phyloP scores from a whole-genome alignment of 192 early-diverging fungal genomes.

The Rhizophagus prolifer region DNA sequence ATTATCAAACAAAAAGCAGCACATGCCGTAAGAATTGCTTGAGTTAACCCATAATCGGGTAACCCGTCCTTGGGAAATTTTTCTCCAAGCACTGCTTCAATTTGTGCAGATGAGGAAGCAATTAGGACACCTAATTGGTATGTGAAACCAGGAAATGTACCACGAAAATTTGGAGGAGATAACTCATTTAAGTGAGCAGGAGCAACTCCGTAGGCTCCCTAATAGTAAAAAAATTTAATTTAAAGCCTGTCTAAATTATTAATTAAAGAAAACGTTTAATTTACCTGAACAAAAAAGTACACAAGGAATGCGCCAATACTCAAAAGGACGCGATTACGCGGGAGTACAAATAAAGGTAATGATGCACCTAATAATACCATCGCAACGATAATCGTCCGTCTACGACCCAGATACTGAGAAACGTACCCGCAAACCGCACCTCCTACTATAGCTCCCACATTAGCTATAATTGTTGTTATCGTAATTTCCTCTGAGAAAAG shows the following conservation, averaged over 20 bases:
- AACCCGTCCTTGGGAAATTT: slow-evolving; percentile 30
- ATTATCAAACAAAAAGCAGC: too few relatives aligned
- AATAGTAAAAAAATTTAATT: neutral
- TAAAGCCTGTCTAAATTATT: neutral
- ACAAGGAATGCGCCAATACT: slow-evolving; percentile 46
- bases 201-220: slow-evolving; percentile 53
- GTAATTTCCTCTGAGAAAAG: slow-evolving; percentile 39
- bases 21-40: too few relatives aligned
- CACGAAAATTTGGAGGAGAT: slow-evolving; percentile 64
- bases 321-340: slow-evolving; percentile 38
- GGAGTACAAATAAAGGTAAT: slow-evolving; percentile 65
- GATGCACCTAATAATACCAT: slow-evolving; percentile 55
- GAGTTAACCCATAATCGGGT: slow-evolving; percentile 51
- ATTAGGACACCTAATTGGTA: slow-evolving; percentile 76
- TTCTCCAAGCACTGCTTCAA: slow-evolving; percentile 48
- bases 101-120: slow-evolving; percentile 53
- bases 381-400: slow-evolving; percentile 54
- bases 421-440: slow-evolving; percentile 67
- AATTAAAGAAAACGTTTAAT: neutral
- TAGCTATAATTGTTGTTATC: slow-evolving; percentile 58
- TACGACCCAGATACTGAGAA: slow-evolving; percentile 66
- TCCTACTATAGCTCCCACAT: slow-evolving; percentile 67
- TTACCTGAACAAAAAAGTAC: slow-evolving; percentile 61
- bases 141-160: slow-evolving; percentile 65
- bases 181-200: slow-evolving; percentile 71